phyloP scores from a whole-genome alignment of 1,284 basidiomycete genomes.

The Fistulinella staudtii region DNA sequence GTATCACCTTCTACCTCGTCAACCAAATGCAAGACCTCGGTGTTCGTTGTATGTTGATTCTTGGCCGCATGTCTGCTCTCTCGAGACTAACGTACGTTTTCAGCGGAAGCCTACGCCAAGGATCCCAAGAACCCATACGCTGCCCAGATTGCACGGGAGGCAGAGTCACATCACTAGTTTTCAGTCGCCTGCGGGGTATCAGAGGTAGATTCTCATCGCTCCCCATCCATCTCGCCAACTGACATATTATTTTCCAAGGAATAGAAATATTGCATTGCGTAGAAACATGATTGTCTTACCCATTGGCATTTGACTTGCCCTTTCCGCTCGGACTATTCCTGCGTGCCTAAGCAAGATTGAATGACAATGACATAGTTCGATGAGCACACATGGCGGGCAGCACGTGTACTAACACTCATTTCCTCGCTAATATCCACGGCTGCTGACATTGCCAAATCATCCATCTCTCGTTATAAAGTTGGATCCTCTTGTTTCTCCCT shows the following conservation, averaged over 20 bases:
- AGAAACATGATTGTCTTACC: constrained; percentile 17
- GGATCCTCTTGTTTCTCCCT: constrained; percentile 9
- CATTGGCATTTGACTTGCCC: too few species aligned
- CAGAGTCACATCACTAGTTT: constrained; percentile 30
- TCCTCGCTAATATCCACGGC: too few species aligned
- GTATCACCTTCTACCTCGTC: constrained; percentile 63
- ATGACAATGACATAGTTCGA: too few species aligned
- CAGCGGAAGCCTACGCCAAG: constrained; percentile 64
- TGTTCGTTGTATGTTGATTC: constrained; percentile 61
- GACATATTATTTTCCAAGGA: neutral
- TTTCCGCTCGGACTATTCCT: too few species aligned
- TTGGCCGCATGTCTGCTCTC: neutral
- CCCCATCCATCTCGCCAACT: neutral
- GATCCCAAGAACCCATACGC: constrained; percentile 80
- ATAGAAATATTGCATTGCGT: constrained; percentile 17
- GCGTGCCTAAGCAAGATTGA: too few species aligned
- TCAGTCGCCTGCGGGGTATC: neutral
- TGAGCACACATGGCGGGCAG: too few species aligned
- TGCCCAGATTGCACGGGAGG: constrained; percentile 58
- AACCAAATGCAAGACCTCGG: constrained; percentile 58
- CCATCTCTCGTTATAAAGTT: too few species aligned
- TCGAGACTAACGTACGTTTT: constrained; percentile 2
- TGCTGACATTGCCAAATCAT: too few species aligned
- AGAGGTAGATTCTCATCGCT: constrained; percentile 6
- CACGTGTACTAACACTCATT: too few species aligned